Base-by-base conservation (phyloP, 2,329 filamentous ascomycete species). In the Hymenoscyphus linearis region DNA sequence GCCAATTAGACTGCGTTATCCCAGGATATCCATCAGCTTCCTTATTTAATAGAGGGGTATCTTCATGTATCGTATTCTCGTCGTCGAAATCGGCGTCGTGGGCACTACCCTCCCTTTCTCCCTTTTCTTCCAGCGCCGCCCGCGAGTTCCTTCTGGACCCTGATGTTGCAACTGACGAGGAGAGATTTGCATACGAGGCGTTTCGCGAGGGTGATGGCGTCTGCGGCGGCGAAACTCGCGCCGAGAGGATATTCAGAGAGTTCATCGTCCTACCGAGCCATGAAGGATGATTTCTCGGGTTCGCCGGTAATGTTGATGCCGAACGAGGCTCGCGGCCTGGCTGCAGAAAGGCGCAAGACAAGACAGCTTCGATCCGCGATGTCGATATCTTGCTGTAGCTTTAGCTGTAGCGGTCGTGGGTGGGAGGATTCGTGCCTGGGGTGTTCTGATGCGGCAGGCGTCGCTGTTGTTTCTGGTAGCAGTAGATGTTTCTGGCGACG, bases 201-300 rank as follows among this genome's bases (percentile, higher is more conserved):
- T 83, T 82, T 73, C 84, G 81, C 62, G 84, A 81, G 60, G 83
- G 80, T 52, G 75, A 73, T 36, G 83, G 80, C 68, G 79, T 85
- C 62, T 83, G 77, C 59, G 84, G 75, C 67, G 85, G 83, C 69
- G 85, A 86, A 74, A 93, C 90, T 78, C 89, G 88, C 75, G 90
- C 86, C 72, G 91, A 95, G 75, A 97, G 85, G 76, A 96, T 91
- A 79, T 95, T 96, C 80, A 96, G 82, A 72, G 93, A 96, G 86
- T 97, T 97, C 93, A 97, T 97, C 78, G 83, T 90, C 80, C 59
- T 70, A 67, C 75, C 75, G 76, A 80, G 82, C 84, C 84, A 86
- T 74, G 69, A 71, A 71, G 67, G 64, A n/a, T 25, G 50, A 34
- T 53, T 34, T 53, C 27, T 53, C 50, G 50, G 50, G 27, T 53